phyloP scores from a whole-genome alignment of 768 basidiomycete genomes.

The Russula olivacea region DNA sequence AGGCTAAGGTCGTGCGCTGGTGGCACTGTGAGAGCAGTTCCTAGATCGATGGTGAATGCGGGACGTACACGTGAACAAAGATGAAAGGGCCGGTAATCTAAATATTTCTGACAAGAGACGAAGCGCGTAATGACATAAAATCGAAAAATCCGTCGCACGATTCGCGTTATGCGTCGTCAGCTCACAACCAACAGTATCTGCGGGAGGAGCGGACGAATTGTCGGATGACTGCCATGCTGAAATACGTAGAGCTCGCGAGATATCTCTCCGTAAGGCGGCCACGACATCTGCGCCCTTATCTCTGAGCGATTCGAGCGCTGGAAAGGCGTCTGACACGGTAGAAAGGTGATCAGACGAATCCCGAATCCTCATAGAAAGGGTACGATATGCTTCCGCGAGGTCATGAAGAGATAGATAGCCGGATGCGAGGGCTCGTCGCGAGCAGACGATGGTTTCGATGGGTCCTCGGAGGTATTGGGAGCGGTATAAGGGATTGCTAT shows the following conservation, averaged over 20 bases:
- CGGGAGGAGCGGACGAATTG: background rate
- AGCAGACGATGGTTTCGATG: constrained; percentile 19
- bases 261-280: constrained; percentile 15
- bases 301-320: constrained; percentile 8
- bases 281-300: background rate
- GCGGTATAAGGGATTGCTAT: constrained; percentile 7
- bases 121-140: constrained; percentile 15
- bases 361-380: constrained; percentile 15
- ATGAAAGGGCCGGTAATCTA: constrained; percentile 12
- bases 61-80: constrained; percentile 13
- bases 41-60: background rate
- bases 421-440: background rate
- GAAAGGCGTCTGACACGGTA: background rate
- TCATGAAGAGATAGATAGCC: constrained; percentile 16
- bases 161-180: background rate
- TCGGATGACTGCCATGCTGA: background rate
- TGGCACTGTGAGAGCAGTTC: background rate
- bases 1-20: constrained; percentile 13
- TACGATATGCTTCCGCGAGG: constrained; percentile 16
- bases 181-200: background rate
- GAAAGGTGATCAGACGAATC: background rate
- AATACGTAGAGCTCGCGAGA: background rate
- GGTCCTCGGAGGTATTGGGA: constrained; percentile 13
- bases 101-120: constrained; percentile 18
- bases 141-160: constrained; percentile 1